A percentile compares a stretch with the other conserved stretches of the same genome.
Evolutionary conservation across 495 filamentous ascomycete species (phyloP).

Genomic region (Penicillium roqueforti): DNA sequence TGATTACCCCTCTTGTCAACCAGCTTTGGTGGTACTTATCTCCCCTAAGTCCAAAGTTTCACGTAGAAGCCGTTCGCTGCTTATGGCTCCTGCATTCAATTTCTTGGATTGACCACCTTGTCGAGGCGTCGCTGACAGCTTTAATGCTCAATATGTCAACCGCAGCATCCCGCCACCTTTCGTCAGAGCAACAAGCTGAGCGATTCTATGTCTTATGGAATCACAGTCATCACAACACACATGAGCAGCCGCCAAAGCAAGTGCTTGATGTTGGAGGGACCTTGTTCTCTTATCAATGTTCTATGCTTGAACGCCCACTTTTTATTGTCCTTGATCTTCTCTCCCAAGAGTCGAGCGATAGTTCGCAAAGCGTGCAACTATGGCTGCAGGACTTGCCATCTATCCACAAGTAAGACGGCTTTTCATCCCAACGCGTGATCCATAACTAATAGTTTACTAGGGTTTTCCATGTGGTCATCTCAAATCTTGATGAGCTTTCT

Average conservation of each 20-base stretch:
- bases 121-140: slow-evolving; percentile 76
- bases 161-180: slow-evolving; percentile 24
- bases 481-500: slow-evolving; percentile 37
- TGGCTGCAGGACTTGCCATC: slow-evolving; percentile 76
- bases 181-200: slow-evolving; percentile 35
- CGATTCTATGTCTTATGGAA: slow-evolving; percentile 75
- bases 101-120: slow-evolving; percentile 51
- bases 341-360: slow-evolving; percentile 64
- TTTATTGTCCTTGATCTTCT: slow-evolving; percentile 80
- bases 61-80: slow-evolving; percentile 84
- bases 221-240: slow-evolving; percentile 65
- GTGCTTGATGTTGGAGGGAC: slow-evolving; percentile 40
- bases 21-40: slow-evolving; percentile 77
- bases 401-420: slow-evolving; percentile 35
- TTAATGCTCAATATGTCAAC: slow-evolving; percentile 56
- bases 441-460: slow-evolving; percentile 27
- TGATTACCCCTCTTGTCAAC: slow-evolving; percentile 63
- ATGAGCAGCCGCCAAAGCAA: slow-evolving; percentile 50
- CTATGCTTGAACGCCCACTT: slow-evolving; percentile 76
- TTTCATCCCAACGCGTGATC: background rate
- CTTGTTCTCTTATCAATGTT: slow-evolving; percentile 38
- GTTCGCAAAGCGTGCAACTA: slow-evolving; percentile 68
- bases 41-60: slow-evolving; percentile 77
- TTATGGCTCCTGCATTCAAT: slow-evolving; percentile 79
- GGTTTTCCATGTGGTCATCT: slow-evolving; percentile 39